Evolutionary conservation across 805 yeast genomes (phyloP).

Genomic region (Schwanniomyces occidentalis): DNA sequence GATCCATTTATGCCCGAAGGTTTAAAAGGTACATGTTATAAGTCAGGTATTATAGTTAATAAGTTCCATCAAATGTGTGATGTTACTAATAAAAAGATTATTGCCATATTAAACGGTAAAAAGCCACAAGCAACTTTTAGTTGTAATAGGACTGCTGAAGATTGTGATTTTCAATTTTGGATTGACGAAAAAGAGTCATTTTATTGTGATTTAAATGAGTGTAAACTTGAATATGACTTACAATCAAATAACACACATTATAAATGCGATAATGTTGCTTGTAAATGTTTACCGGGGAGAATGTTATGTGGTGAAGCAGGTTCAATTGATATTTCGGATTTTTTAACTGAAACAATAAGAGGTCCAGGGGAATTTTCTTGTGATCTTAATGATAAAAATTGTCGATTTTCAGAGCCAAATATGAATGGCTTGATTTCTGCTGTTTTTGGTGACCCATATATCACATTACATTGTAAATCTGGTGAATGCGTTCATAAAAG

Average conservation of each 20-base stretch:
- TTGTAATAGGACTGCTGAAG: constrained; percentile 65
- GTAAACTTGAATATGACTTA: constrained; percentile 68
- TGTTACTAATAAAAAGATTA: constrained; percentile 86
- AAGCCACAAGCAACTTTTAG: constrained; percentile 91
- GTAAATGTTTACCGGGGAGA: constrained; percentile 87
- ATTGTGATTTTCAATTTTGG: constrained; percentile 95
- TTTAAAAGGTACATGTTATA: constrained; percentile 83
- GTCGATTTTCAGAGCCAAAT: constrained; percentile 89
- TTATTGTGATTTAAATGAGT: constrained; percentile 78
- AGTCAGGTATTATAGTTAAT: constrained; percentile 79
- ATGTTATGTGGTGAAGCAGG: constrained; percentile 95
- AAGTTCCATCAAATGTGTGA: constrained; percentile 88
- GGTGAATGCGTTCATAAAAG: constrained; percentile 93
- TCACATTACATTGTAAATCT: constrained; percentile 74
- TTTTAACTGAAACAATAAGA: constrained; percentile 79
- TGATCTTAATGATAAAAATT: constrained; percentile 58
- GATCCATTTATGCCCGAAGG: constrained; percentile 86
- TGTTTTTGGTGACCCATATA: constrained; percentile 93
- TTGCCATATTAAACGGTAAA: constrained; percentile 74
- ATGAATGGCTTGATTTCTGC: constrained; percentile 90
- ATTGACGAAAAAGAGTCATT: constrained; percentile 87
- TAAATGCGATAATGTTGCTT: constrained; percentile 73
- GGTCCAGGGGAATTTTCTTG: constrained; percentile 96
- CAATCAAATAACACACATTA: constrained; percentile 68
- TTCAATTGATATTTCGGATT: constrained; percentile 91